Base-by-base conservation (phyloP, 176 grass and related monocot species). In the Oryza officinalis region DNA sequence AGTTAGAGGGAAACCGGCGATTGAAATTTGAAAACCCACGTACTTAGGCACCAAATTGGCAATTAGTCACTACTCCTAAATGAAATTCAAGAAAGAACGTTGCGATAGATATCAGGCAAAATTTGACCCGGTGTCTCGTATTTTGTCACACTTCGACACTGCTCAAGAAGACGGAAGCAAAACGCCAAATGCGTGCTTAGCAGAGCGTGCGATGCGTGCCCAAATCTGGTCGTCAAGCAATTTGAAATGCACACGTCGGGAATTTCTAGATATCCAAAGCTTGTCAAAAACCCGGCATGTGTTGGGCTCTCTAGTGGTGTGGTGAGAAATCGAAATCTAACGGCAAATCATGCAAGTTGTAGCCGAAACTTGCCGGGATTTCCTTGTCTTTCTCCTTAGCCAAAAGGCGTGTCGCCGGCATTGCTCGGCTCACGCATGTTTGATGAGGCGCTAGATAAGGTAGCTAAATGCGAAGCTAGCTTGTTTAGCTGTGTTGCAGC, bases 361-460 rank as follows among this genome's bases (percentile, higher is more conserved):
- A 61, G 57, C 57, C 23, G 57, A 61, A 61, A 61, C 22, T 61
- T 61, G 57, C 57, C 7, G 18, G 57, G 57, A 61, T 10, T 61
- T 61, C 10, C 57, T 25, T 61, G 8, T 18, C 18, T 15, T 57
- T 57, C 52, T 57, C 52, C 52, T 57, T 57, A 37, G 17, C 52
- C 18, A 52, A 47, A 17, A 14, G 3, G 46, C 46, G 3, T 17
- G 46, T 17, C 46, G 46, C 46, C 46, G 72, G 23, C 76, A 31
- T 67, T 25, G 15, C 17, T 8, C 23, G 63, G 71, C 26, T 81
- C 85, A 76, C 60, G 85, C 78, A 23, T 41, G 41, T 67, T 32
- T 76, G 25, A 68, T 87, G 78, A 80, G 77, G 2, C 60, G 49
- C 17, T 20, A 17, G 6, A 18, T 52, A 47, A 41, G 45, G 45